Conservation (phyloP, 257 asterid genomes). For the Ophiorrhiza pumila region DNA sequence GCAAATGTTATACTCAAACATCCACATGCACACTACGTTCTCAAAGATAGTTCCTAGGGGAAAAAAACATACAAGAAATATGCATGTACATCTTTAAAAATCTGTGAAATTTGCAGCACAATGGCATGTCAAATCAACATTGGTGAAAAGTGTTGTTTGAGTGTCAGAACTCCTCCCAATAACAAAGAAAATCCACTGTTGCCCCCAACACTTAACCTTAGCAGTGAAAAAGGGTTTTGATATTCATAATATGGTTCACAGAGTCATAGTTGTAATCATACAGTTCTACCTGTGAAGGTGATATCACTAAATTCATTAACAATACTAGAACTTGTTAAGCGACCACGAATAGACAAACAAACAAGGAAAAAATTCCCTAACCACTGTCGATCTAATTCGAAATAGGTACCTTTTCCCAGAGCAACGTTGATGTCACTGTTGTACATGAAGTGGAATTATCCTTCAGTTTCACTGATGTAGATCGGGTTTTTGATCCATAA, state of each 20-base stretch:
- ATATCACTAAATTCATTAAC: background rate
- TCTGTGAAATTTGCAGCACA: background rate
- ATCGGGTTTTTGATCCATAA: constrained; percentile 60
- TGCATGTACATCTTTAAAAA: background rate
- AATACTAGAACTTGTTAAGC: background rate
- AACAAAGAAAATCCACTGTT: too few species aligned
- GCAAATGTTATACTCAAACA: background rate
- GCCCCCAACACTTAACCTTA: too few species aligned
- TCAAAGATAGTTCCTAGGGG: background rate
- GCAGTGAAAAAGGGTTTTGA: too few species aligned
- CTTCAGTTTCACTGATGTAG: constrained; percentile 59
- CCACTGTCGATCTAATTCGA: constrained; percentile 5
- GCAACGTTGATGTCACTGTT: constrained; percentile 37
- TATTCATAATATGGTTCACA: background rate
- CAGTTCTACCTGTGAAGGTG: background rate
- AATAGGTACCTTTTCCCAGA: constrained; percentile 72
- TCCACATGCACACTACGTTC: background rate
- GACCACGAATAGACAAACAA: background rate
- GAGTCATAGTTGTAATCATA: background rate
- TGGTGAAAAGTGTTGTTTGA: too few species aligned
- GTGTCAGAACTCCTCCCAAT: too few species aligned
- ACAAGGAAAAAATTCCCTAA: background rate
- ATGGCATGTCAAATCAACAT: too few species aligned
- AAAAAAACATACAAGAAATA: background rate
- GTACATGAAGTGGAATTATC: constrained; percentile 42